Conservation (phyloP, 495 filamentous ascomycete species). For the Trypethelium eluteriae region DNA sequence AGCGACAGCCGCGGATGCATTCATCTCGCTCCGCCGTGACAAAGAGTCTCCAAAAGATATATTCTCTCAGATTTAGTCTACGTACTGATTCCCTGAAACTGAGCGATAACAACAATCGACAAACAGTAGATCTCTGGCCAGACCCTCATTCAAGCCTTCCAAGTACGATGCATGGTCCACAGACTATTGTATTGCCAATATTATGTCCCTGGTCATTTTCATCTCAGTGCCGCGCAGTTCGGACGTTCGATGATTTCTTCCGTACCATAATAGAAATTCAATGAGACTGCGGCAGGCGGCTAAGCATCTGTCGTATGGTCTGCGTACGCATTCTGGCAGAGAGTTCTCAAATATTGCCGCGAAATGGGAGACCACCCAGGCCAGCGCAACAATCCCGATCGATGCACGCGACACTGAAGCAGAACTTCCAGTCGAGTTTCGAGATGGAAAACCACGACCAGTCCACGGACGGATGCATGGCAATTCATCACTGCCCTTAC, state of each 20-base stretch:
- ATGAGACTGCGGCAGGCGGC: background rate
- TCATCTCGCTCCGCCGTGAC: no score
- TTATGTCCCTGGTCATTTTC: background rate
- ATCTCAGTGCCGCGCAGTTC: no score
- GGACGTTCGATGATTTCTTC: no score
- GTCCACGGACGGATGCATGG: constrained; percentile 21
- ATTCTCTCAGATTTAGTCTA: no score
- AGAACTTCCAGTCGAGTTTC: constrained; percentile 17
- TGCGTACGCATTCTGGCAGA: background rate
- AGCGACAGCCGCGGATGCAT: background rate
- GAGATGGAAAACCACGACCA: constrained; percentile 16
- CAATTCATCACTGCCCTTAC: constrained; percentile 23
- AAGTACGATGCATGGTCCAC: no score
- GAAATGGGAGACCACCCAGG: background rate
- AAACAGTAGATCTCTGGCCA: no score
- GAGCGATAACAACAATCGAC: no score
- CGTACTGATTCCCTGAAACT: no score
- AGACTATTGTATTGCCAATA: background rate
- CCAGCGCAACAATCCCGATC: background rate
- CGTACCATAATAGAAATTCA: background rate
- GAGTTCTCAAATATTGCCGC: background rate
- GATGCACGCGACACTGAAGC: background rate
- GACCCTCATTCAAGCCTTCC: no score
- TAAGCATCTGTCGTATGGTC: background rate
- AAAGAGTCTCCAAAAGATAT: no score